Conservation (phyloP, 768 basidiomycete genomes). For the Agaricus subrufescens region DNA sequence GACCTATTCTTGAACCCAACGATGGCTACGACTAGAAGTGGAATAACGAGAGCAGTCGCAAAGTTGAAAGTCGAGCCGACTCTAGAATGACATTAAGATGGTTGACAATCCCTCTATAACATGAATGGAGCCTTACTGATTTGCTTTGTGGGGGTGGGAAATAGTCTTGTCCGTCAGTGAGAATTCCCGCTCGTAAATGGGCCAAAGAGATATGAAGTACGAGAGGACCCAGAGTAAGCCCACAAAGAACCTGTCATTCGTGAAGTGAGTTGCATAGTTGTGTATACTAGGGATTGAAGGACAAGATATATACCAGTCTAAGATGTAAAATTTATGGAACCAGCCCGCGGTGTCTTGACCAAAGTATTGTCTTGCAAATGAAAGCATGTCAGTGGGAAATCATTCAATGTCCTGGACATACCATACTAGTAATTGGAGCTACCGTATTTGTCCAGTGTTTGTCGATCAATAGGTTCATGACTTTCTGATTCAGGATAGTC, state of each 20-base stretch:
- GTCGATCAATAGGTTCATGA: too few species aligned
- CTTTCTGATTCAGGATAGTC: too few species aligned
- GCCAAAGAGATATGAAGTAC: constrained; percentile 28
- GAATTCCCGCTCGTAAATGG: constrained; percentile 49
- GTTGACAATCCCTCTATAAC: neutral
- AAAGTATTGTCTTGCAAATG: constrained; percentile 23
- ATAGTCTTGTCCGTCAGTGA: constrained; percentile 47
- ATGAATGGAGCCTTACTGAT: constrained; percentile 34
- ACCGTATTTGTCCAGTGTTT: neutral
- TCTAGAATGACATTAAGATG: constrained; percentile 23
- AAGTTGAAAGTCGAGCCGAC: constrained; percentile 44
- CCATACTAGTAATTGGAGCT: neutral
- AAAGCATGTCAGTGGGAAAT: neutral
- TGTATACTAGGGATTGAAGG: neutral
- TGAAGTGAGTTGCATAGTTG: neutral
- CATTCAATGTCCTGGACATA: neutral
- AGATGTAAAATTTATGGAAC: constrained; percentile 40
- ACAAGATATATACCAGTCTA: constrained; percentile 43
- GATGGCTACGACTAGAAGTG: constrained; percentile 33
- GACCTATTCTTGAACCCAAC: constrained; percentile 39
- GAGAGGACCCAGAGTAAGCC: constrained; percentile 38
- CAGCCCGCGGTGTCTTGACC: constrained; percentile 35
- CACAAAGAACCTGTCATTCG: constrained; percentile 28
- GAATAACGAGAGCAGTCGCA: constrained; percentile 41
- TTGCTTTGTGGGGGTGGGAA: constrained; percentile 40